Conservation (phyloP, 805 yeast species). For the Cyberlindnera maritima region DNA sequence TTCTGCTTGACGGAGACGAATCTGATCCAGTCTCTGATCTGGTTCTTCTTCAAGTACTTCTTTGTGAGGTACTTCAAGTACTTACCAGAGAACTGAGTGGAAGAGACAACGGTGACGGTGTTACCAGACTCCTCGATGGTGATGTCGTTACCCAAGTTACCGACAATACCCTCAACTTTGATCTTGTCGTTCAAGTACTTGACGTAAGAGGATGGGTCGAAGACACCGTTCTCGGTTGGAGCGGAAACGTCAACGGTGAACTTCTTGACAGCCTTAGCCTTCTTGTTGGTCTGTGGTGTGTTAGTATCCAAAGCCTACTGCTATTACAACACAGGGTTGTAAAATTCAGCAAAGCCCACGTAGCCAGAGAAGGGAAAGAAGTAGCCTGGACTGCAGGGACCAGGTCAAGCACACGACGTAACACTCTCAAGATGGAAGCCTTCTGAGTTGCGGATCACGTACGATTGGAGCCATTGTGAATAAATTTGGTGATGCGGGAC, state of each 20-base stretch:
- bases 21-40: constrained; percentile 99
- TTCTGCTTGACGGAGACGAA: constrained; percentile 93
- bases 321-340: constrained; percentile 34
- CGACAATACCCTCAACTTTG: constrained; percentile 95
- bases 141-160: constrained; percentile 96
- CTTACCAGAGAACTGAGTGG: constrained; percentile 98
- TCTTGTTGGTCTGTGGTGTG: constrained; percentile 66
- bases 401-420: not conserved
- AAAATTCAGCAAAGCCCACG: constrained; percentile 36
- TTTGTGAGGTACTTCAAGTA: constrained; percentile 99
- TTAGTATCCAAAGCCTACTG: constrained; percentile 67
- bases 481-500: not conserved
- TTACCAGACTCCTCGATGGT: constrained; percentile 86
- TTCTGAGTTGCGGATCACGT: constrained; percentile 41
- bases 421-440: constrained; percentile 3
- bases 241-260: constrained; percentile 95
- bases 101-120: constrained; percentile 83
- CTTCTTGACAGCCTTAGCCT: constrained; percentile 80
- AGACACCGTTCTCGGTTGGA: constrained; percentile 96
- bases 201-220: constrained; percentile 96
- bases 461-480: constrained; percentile 86
- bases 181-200: constrained; percentile 98
- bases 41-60: constrained; percentile 99
- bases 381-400: not conserved
- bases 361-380: constrained; percentile 5